Evolutionary conservation across 495 filamentous ascomycete genomes (phyloP).

Genomic region (Darksidea phi): DNA sequence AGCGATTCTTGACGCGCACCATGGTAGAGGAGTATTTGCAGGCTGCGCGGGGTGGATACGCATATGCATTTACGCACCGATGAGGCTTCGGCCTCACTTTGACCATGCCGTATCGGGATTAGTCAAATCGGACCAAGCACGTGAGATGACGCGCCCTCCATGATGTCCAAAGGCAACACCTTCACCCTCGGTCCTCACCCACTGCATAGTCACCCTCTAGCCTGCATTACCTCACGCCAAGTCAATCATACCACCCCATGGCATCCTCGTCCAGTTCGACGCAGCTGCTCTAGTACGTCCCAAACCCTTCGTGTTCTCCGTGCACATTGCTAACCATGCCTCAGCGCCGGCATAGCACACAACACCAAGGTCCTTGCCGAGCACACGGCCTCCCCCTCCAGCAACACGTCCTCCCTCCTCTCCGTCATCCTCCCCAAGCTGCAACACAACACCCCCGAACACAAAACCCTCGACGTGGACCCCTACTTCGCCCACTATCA

Average conservation of each 20-base stretch:
- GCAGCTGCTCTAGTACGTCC: slow-evolving; percentile 73
- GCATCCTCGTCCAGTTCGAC: slow-evolving; percentile 78
- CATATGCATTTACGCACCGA: background rate
- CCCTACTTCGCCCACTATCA: slow-evolving; percentile 94
- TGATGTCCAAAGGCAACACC: no score
- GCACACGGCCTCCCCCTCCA: slow-evolving; percentile 75
- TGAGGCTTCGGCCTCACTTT: no score
- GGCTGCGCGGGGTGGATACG: background rate
- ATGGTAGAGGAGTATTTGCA: slow-evolving; percentile 49
- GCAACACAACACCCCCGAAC: slow-evolving; percentile 72
- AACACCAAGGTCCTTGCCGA: slow-evolving; percentile 88
- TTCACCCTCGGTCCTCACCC: no score
- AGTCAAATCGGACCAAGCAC: no score
- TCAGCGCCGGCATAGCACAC: slow-evolving; percentile 86
- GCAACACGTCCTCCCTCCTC: slow-evolving; percentile 77
- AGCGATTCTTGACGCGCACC: slow-evolving; percentile 94
- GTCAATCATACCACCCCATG: slow-evolving; percentile 48
- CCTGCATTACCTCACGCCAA: background rate
- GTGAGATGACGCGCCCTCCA: no score
- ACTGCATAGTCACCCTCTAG: no score
- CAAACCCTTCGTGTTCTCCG: background rate
- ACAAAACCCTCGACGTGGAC: slow-evolving; percentile 91
- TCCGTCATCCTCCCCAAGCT: slow-evolving; percentile 96
- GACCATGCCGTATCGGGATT: no score
- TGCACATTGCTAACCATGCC: slow-evolving; percentile 18